Base-by-base conservation (phyloP, 495 filamentous ascomycete species). In the Penicillium verhagenii region DNA sequence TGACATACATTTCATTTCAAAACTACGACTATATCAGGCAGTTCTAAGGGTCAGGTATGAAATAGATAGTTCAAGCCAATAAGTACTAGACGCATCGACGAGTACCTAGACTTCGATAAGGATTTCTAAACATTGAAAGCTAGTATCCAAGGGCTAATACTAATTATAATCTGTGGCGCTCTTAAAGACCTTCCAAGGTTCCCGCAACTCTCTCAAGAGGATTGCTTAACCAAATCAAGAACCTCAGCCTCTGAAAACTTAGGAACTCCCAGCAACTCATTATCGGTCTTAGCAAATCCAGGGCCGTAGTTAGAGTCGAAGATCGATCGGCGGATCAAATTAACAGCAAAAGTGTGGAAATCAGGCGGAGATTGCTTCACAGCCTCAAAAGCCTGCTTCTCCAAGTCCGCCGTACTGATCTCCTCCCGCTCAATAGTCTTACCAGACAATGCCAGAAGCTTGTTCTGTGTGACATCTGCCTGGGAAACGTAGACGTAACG, bases 391-490 rank as follows among this genome's bases (percentile, higher is more conserved):
- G 53, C 58, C 45, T 46, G 20, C 28, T 50, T 21, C 44, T 56
- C 53, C 25, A 60, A 13, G 45, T 57, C 53, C 9, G 43, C 58
- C 10, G 50, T 49, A 20, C 33, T 50, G 8, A 60, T 24, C 16
- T 19, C 20, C 28, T 49, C 24, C 2, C 37, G 28, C 45, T 56
- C 29, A 18, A 60, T 37, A 5, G n/a, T 20, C 9, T 56, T 57
- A 49, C 82, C 79, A 7, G 79, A 67, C 6, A 78, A 57, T 6
- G 57, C 59, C 0, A 86, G 56, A 16, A 87, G 59, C 54, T 86
- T 68, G 39, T 81, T 80, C 65, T 82, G 81, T 5, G 80, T 79
- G 1, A 76, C 67, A 1, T 72, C 73, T 37, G 80, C 79, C 0
- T 80, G 78, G 3, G 78, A 63, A 11, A 83, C 71, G 24, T 68